These are phyloP conservation scores for Sporothrix mexicana DNA, from an alignment of 2,329 filamentous ascomycete genomes.

Conservation along the genomic window DNA sequence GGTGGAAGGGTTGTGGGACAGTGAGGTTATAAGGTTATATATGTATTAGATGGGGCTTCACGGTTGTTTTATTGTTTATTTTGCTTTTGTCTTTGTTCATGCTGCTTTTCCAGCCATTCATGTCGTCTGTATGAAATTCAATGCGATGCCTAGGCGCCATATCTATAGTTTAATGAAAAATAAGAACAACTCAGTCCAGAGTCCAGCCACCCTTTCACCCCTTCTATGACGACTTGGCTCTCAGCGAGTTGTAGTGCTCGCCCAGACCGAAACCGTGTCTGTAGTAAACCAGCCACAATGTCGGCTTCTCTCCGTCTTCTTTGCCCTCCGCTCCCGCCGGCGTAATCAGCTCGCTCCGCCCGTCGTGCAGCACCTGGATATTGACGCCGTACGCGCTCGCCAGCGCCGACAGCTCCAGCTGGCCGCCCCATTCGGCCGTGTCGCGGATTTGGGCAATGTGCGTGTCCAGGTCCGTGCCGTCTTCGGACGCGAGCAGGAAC, in stretches of 20 bases:
- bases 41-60: slow-evolving; percentile 7
- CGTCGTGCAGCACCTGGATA: slow-evolving; percentile 86
- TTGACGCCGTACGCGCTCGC: slow-evolving; percentile 79
- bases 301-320: slow-evolving; percentile 51
- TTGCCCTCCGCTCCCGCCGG: slow-evolving; percentile 53
- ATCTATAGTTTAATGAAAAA: neutral
- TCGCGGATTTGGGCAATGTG: slow-evolving; percentile 80
- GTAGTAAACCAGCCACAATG: slow-evolving; percentile 94
- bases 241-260: slow-evolving; percentile 95
- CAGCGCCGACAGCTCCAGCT: slow-evolving; percentile 86
- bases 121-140: slow-evolving; percentile 18
- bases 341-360: slow-evolving; percentile 76
- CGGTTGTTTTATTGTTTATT: neutral
- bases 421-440: slow-evolving; percentile 95
- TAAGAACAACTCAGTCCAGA: neutral
- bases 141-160: slow-evolving; percentile 5
- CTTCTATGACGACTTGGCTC: slow-evolving; percentile 46
- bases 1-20: too few species aligned
- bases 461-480: slow-evolving; percentile 59
- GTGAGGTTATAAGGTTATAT: neutral
- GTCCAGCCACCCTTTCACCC: neutral
- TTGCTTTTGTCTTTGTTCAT: neutral
- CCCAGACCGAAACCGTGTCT: slow-evolving; percentile 91
- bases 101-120: slow-evolving; percentile 1
- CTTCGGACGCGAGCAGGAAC: slow-evolving; percentile 54